Conservation (phyloP, 148 eudicot genomes). For the Amaranthus palmeri region DNA sequence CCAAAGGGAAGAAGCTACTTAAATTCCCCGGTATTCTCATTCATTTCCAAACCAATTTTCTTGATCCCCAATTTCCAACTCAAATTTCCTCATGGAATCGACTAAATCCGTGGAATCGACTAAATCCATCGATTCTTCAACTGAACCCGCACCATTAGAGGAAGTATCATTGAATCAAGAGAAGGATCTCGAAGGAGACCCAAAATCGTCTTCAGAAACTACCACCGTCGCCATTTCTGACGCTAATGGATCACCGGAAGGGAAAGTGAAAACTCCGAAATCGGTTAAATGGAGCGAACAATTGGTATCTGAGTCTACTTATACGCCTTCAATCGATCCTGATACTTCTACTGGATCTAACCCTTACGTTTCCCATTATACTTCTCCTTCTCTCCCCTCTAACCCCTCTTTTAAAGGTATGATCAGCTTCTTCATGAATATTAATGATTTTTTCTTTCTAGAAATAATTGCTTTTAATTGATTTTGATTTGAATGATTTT, state of each 20-base stretch:
- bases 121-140: slow-evolving; percentile 14
- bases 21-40: background rate
- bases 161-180: slow-evolving; percentile 10
- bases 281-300: slow-evolving; percentile 60
- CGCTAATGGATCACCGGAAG: slow-evolving; percentile 10
- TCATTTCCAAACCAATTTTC: background rate
- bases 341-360: slow-evolving; percentile 25
- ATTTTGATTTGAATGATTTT: background rate
- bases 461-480: background rate
- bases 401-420: slow-evolving; percentile 45
- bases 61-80: background rate
- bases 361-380: slow-evolving; percentile 38
- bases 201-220: slow-evolving; percentile 8
- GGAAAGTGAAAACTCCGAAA: slow-evolving; percentile 27
- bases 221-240: background rate
- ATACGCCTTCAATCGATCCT: slow-evolving; percentile 25
- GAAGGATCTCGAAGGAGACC: slow-evolving; percentile 2
- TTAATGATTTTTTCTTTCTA: background rate
- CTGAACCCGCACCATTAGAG: slow-evolving; percentile 13
- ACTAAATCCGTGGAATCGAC: slow-evolving; percentile 7
- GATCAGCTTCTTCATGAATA: background rate
- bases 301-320: slow-evolving; percentile 41
- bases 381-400: slow-evolving; percentile 15
- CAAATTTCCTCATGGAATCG: background rate
- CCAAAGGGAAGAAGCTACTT: background rate